phyloP scores from a whole-genome alignment of 2,329 filamentous ascomycete genomes.

The Penicillium sp. region DNA sequence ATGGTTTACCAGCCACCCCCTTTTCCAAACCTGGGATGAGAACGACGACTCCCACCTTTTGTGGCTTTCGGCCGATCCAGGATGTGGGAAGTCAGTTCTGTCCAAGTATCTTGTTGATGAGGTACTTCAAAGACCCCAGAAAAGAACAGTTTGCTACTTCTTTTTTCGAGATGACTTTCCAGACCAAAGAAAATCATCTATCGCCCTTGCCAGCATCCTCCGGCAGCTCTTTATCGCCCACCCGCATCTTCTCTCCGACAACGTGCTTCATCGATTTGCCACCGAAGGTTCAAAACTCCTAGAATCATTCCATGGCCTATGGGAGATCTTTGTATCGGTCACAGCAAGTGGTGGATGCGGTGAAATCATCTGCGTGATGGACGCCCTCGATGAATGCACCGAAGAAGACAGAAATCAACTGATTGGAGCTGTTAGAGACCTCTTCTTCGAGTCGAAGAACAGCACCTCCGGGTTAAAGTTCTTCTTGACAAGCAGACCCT shows the following conservation, averaged over 20 bases:
- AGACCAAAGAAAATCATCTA: no score
- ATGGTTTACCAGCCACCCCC: constrained; percentile 32
- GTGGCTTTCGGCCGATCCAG: constrained; percentile 33
- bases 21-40: constrained; percentile 28
- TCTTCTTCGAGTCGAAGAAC: not conserved
- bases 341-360: not conserved
- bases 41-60: constrained; percentile 17
- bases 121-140: not conserved
- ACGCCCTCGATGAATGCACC: constrained; percentile 2
- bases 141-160: constrained; percentile 31
- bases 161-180: constrained; percentile 37
- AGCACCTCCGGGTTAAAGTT: constrained; percentile 1
- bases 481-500: constrained; percentile 5
- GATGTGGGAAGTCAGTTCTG: constrained; percentile 32
- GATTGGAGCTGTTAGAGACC: not conserved
- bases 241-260: no score
- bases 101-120: constrained; percentile 32
- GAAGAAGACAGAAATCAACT: not conserved
- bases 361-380: not conserved
- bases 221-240: no score
- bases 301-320: no score
- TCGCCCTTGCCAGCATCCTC: no score
- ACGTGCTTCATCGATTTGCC: no score
- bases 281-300: no score
- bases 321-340: no score